phyloP scores from a whole-genome alignment of 345 rosid genomes.

The Populus tremula region DNA sequence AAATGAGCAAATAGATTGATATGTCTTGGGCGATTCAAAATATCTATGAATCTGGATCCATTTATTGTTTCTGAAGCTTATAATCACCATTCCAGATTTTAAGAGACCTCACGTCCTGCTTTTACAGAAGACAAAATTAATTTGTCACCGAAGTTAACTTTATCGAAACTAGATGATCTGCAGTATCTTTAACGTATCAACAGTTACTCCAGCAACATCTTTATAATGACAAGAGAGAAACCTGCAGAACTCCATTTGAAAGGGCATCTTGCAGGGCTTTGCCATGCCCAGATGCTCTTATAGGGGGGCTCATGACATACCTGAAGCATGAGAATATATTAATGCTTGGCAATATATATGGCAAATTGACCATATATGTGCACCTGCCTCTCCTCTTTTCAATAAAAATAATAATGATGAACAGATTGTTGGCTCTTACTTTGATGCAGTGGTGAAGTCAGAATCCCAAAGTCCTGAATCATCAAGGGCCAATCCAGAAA shows the following conservation, averaged over 20 bases:
- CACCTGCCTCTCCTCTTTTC: background rate
- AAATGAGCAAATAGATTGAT: background rate
- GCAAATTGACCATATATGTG: conserved; percentile 1
- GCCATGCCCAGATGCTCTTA: conserved; percentile 77
- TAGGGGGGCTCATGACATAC: conserved; percentile 98
- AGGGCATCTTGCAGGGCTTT: conserved; percentile 93
- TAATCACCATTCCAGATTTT: background rate
- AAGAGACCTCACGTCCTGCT: background rate
- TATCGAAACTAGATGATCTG: background rate
- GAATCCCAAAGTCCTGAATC: conserved; percentile 89
- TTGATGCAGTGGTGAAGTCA: conserved; percentile 81
- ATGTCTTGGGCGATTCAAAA: background rate
- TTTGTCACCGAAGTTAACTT: background rate
- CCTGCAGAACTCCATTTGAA: conserved; percentile 91
- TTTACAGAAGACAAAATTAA: background rate
- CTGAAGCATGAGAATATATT: conserved; percentile 39
- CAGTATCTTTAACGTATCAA: background rate
- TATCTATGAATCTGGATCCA: background rate
- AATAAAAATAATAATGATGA: background rate
- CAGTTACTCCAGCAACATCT: background rate
- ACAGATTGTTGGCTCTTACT: conserved; percentile 37
- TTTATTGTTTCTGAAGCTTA: background rate
- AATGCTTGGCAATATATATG: conserved; percentile 5
- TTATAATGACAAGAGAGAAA: conserved; percentile 22
- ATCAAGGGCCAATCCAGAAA: conserved; percentile 84